Evolutionary conservation across 352 stramenopile genomes (phyloP), one percentile per base, ranked within the genome.

Genomic region (Peronospora destructor): DNA sequence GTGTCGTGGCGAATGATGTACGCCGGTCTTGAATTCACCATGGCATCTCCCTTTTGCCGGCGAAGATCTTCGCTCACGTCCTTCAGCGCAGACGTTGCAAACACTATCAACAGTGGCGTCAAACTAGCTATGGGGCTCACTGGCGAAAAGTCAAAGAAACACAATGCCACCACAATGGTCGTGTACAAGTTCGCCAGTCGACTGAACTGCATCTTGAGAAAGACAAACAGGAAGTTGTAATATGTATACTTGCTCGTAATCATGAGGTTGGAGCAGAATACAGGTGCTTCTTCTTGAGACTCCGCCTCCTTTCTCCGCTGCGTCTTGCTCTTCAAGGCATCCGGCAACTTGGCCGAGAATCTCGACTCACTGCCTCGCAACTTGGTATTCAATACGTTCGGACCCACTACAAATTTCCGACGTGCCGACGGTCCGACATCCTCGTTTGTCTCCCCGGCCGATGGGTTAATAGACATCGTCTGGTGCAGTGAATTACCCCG

Each of bases 171-270:
- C 23, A 95, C 77, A 30, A 95, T 91, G 8, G 80, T 91, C 47
- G 84, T 94, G 64, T 94, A 95, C 25, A 94, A 58, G 45, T 95
- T 95, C 13, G 85, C 85, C 12, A 95, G 66, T 39, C 85, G 80
- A 50, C 80, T 92, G 61, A 95, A 95, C 61, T 95, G 85, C 75
- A 93, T 90, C 66, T 91, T 89, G 36, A 95, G 60, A 25, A 93
- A 94, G 19, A 94, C 76, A 48, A 91, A 91, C 53, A 81, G 60
- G 47, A 95, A 95, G 67, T 94, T 95, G 76, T 88, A 94, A 55
- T 80, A 78, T 30, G 85, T 95, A 68, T 95, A 95, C 78, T 94
- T 93, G 75, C 81, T 94, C 47, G 84, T 92, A 29, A 71, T 54
- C 26, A 95, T 87, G 35, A 84, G 56, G 61, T 95, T 95, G 26